These are phyloP conservation scores for Dioscorea dumetorum DNA, from an alignment of 106 monocot species.

Conservation along the genomic window DNA sequence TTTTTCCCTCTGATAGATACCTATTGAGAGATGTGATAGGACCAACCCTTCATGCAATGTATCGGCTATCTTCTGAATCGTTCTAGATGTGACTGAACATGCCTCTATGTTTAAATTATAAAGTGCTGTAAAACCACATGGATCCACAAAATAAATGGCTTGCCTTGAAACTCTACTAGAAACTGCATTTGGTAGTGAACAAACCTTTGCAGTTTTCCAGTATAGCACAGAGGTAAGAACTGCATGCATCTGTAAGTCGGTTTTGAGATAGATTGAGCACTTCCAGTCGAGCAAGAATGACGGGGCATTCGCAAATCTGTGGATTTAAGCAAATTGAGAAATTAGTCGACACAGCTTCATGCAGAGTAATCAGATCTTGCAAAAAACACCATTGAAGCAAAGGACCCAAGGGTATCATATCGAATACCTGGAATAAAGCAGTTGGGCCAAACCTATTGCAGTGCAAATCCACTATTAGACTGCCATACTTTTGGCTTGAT, in stretches of 20 bases:
- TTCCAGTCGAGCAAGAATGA: slow-evolving; percentile 74
- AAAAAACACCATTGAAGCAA: not conserved
- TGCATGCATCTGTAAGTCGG: slow-evolving; percentile 90
- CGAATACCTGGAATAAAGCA: slow-evolving; percentile 85
- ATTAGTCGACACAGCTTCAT: no score
- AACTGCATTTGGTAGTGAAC: not conserved
- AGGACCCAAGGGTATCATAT: not conserved
- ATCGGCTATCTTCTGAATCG: slow-evolving; percentile 85
- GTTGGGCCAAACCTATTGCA: slow-evolving; percentile 90
- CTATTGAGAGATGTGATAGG: slow-evolving; percentile 88
- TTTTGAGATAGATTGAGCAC: slow-evolving; percentile 89
- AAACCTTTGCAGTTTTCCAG: slow-evolving; percentile 85
- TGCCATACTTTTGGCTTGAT: slow-evolving; percentile 88
- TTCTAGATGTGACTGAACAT: slow-evolving; percentile 87
- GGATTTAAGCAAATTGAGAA: not conserved
- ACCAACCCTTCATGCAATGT: slow-evolving; percentile 48
- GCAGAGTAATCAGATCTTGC: no score
- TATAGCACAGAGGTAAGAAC: slow-evolving; percentile 81
- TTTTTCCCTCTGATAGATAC: slow-evolving; percentile 14
- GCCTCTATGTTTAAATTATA: slow-evolving; percentile 90
- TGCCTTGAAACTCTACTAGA: no score
- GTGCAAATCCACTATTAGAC: slow-evolving; percentile 88
- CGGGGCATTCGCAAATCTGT: slow-evolving; percentile 93
- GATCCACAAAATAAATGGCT: no score
- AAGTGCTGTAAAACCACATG: slow-evolving; percentile 46